Conservation (phyloP, 2,329 filamentous ascomycete genomes). For the Elsinoe ampelina region DNA sequence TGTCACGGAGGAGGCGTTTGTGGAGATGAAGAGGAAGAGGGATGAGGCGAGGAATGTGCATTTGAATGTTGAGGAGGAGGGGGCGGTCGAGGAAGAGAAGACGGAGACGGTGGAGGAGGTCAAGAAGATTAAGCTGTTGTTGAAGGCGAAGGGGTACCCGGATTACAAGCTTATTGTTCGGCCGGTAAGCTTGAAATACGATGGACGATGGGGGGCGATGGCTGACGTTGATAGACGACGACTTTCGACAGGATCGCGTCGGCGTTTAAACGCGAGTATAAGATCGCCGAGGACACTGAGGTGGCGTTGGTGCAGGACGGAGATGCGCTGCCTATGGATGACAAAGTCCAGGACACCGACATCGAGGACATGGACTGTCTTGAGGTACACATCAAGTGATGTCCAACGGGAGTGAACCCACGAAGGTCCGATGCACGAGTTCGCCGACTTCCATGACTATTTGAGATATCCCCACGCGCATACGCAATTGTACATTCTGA, state of each 20-base stretch:
- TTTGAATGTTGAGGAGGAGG: conserved; percentile 8
- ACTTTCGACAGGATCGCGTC: conserved; percentile 53
- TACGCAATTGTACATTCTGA: background rate
- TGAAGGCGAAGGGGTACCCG: conserved; percentile 43
- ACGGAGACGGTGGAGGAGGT: conserved; percentile 22
- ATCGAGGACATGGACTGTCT: conserved; percentile 66
- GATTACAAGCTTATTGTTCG: conserved; percentile 44
- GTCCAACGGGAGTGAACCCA: background rate
- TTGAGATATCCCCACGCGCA: background rate
- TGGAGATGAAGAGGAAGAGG: conserved; percentile 43
- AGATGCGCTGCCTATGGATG: conserved; percentile 54
- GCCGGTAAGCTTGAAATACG: conserved; percentile 31
- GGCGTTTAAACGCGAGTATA: conserved; percentile 49
- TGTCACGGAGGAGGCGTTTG: conserved; percentile 59
- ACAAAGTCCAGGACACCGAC: conserved; percentile 56
- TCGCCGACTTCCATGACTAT: background rate
- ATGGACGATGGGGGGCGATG: conserved; percentile 10
- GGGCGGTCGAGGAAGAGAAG: conserved; percentile 15
- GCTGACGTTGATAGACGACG: conserved; percentile 39
- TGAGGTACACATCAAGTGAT: conserved; percentile 58
- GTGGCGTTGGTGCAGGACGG: conserved; percentile 67
- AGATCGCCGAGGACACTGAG: conserved; percentile 42
- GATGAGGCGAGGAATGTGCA: conserved; percentile 16
- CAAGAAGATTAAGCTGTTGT: conserved; percentile 35
- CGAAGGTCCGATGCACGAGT: background rate